phyloP scores from a whole-genome alignment of 2,329 filamentous ascomycete genomes.

The Gnomoniopsis smithogilvyi region DNA sequence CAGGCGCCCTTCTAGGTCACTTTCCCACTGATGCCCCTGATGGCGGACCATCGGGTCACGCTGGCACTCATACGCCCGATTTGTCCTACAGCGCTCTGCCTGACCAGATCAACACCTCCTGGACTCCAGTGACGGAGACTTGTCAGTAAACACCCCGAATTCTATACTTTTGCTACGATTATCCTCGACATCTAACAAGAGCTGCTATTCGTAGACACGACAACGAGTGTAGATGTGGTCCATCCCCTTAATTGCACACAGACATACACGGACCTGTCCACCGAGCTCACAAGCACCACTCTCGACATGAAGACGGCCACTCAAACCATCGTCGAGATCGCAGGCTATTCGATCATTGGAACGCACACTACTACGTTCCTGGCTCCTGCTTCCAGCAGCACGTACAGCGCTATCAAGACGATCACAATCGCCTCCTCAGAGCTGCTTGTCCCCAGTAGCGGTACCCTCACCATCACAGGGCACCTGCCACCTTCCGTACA shows the following conservation, averaged over 20 bases:
- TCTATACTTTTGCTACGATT: neutral
- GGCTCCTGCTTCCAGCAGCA: neutral
- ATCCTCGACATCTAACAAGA: neutral
- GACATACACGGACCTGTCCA: neutral
- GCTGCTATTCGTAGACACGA: neutral
- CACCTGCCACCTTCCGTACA: too few relatives aligned
- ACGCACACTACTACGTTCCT: neutral
- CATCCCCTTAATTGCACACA: neutral
- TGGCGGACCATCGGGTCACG: too few relatives aligned
- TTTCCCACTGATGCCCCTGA: too few relatives aligned
- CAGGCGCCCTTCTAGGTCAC: too few relatives aligned
- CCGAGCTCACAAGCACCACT: neutral
- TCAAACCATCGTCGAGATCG: neutral
- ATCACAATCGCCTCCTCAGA: neutral
- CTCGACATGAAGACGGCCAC: neutral
- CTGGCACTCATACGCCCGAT: too few relatives aligned
- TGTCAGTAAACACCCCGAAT: neutral
- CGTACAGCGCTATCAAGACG: neutral
- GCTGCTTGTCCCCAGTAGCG: neutral
- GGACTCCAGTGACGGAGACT: neutral
- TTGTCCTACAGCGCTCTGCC: neutral
- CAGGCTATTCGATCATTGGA: neutral
- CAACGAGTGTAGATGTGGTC: neutral
- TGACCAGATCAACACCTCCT: neutral
- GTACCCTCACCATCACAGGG: neutral